Evolutionary conservation across 306 rosid genomes (phyloP), one percentile per base, ranked within the genome.

Genomic region (Cicer judaicum): DNA sequence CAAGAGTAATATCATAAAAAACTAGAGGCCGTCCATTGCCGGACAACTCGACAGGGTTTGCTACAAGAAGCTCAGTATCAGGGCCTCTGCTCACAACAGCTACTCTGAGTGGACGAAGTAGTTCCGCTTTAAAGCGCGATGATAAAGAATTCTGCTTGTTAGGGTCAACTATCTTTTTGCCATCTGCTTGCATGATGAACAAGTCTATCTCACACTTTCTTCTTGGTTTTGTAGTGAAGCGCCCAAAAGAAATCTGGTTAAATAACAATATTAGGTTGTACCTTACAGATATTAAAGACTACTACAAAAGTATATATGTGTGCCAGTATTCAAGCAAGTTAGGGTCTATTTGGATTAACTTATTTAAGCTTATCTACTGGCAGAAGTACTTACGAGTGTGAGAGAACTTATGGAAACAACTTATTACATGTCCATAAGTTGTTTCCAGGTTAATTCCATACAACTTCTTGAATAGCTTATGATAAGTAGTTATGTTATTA

Each of bases 11-110:
- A 66, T 94, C 97, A 55, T 88, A 46, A 24, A 94, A 90, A 46
- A 94, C 99, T 70, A 90, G 95, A 68, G 99, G 99, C 38, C 99
- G 85, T 50, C 99, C 99, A 50, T 92, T 90, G 85, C 96, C 92
- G 2, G 96, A 91, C 76, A 94, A 79, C 73, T 94, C 99, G 6
- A 89, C 96, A 0, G 99, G 97, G 82, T 94, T 94, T 38, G 99
- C 91, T 42, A 94, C 97, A 47, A 94, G 86, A 61, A 94, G 89
- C 85, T 94, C 97, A 0, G 83, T 76, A 72, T 94, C 97, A 3
- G 99, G 99, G 72, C 99, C 99, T 64, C 88, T 75, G 83, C 90
- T 92, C 64, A 82, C 86, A 39, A 87, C 80, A 39, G 95, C 88
- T 68, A 94, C 99, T 78, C 90, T 86, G n/a, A 94, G 86, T 8